Evolutionary conservation across 345 rosid species (phyloP), one percentile per base, ranked within the genome.

Genomic region (Garcia nutans): DNA sequence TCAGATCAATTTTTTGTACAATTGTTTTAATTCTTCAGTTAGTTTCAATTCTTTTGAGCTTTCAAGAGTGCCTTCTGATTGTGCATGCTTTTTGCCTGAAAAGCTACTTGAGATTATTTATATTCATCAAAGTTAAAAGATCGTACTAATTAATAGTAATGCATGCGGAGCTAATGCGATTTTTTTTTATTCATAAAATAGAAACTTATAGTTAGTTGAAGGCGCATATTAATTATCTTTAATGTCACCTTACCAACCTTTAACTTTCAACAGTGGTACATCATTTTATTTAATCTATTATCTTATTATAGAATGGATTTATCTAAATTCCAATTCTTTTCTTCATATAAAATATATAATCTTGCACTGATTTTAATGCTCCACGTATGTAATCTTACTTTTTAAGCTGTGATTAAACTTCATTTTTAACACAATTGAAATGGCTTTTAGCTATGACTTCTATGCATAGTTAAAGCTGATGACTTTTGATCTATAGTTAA

Each of bases 241-340:
- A 41, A 45, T 71, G 77, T 23, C 69, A 33, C 37, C 64, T 75
- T 12, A 76, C 81, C 80, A 37, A 77, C 75, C 52, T 76, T 65
- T 54, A 66, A 42, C 66, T 76, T 76, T 83, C 76, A 76, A 62
- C 66, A 64, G 72, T 50, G 77, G 65, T 78, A 74, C 83, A 49
- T 50, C 73, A 57, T 73, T 69, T 79, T 67, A 71, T 78, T 87
- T 59, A 75, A 75, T 73, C 72, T 74, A 74, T 71, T 70, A 47
- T 69, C 70, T 80, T 77, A 41, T 81, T 79, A 61, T 76, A 73
- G 82, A 71, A 81, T 74, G 70, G 70, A 82, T 87, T 87, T 78
- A 83, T 85, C 87, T 86, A 87, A 85, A 65, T 65, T 45, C 69
- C 33, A 74, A 33, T 62, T 69, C 65, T 73, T 63, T 47, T 24